These are phyloP conservation scores for Jacaranda mimosifolia DNA, from an alignment of 257 asterid genomes.

Conservation along the genomic window DNA sequence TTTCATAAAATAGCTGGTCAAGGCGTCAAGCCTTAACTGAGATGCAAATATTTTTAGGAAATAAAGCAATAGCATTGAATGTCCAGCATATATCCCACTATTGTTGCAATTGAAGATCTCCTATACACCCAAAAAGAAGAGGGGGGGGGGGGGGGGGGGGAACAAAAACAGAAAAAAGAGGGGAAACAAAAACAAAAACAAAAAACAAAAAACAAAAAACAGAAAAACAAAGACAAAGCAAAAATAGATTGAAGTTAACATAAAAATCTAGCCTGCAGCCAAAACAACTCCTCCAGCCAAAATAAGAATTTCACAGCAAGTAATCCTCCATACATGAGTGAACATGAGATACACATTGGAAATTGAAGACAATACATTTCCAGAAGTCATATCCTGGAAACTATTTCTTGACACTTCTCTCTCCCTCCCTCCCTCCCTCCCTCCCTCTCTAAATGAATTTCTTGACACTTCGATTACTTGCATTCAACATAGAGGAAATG, in stretches of 20 bases:
- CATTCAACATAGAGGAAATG: conserved; percentile 20
- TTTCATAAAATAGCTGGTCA: conserved; percentile 2
- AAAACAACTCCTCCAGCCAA: neutral
- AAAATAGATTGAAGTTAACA: neutral
- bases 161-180: no score
- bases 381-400: conserved; percentile 13
- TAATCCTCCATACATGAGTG: neutral
- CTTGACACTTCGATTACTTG: neutral
- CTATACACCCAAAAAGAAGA: no score
- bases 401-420: no score
- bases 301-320: neutral
- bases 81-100: neutral
- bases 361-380: conserved; percentile 19
- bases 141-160: no score
- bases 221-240: no score
- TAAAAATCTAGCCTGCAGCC: conserved; percentile 18
- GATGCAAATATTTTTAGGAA: conserved; percentile 28
- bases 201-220: neutral
- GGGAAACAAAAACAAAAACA: neutral
- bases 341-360: neutral
- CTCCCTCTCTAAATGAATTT: no score
- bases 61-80: neutral
- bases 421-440: no score
- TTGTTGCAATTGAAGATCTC: no score
- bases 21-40: neutral